Evolutionary conservation across 495 filamentous ascomycete genomes (phyloP).

Genomic region (Penicillium canescens): DNA sequence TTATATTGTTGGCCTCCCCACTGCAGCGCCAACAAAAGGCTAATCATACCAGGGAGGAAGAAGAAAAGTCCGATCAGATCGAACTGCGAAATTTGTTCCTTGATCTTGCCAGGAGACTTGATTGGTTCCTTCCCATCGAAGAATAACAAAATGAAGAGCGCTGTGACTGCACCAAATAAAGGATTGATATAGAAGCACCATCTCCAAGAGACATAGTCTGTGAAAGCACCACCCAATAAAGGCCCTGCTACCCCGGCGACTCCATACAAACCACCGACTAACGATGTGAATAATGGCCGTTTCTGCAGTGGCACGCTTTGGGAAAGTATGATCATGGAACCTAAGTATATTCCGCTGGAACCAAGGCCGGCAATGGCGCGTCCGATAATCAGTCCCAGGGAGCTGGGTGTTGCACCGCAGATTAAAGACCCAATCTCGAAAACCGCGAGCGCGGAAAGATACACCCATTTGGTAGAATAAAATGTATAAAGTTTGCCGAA

Average conservation of each 20-base stretch:
- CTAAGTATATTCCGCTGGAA: neutral
- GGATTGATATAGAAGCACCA: conserved; percentile 57
- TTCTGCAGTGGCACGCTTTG: neutral
- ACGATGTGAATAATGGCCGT: neutral
- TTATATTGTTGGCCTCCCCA: too few species aligned
- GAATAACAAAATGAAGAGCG: neutral
- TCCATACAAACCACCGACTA: neutral
- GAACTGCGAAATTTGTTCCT: too few species aligned
- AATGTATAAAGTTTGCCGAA: neutral
- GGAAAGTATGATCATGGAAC: neutral
- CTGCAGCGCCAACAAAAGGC: too few species aligned
- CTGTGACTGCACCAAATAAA: conserved; percentile 56
- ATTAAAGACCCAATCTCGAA: neutral
- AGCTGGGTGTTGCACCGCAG: neutral
- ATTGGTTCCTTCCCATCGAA: neutral
- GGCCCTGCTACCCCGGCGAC: neutral
- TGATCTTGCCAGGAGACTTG: too few species aligned
- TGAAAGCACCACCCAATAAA: neutral
- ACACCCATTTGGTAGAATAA: neutral
- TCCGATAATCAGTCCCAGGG: neutral
- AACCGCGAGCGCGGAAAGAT: neutral
- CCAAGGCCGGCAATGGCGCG: neutral
- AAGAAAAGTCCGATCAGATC: too few species aligned
- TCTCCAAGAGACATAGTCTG: conserved; percentile 3
- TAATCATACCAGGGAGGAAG: too few species aligned